phyloP scores from a whole-genome alignment of 805 yeast species.

The Yarrowia porcina region DNA sequence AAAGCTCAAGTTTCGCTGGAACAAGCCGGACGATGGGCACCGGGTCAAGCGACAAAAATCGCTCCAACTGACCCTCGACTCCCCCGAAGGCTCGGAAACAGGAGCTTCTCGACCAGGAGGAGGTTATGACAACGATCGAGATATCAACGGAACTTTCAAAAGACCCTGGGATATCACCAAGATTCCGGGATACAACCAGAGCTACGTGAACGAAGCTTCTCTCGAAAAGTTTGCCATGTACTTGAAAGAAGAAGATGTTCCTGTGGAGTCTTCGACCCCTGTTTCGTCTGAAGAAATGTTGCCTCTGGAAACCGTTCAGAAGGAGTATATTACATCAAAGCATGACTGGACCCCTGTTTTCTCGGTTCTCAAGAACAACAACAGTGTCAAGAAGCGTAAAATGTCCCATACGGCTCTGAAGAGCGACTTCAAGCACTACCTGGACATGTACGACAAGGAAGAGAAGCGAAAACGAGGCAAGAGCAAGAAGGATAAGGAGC shows the following conservation, averaged over 20 bases:
- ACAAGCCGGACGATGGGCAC: neutral
- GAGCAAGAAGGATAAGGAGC: neutral
- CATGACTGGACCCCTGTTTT: slow-evolving; percentile 23
- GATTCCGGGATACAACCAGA: slow-evolving; percentile 15
- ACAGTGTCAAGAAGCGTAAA: neutral
- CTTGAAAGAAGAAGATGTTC: neutral
- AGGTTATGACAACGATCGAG: slow-evolving; percentile 11
- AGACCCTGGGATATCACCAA: slow-evolving; percentile 24
- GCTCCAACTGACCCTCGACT: neutral
- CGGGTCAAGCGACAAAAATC: slow-evolving; percentile 16
- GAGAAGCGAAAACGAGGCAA: slow-evolving; percentile 16
- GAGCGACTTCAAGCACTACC: slow-evolving; percentile 1
- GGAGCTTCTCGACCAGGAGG: slow-evolving; percentile 5
- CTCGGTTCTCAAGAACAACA: neutral
- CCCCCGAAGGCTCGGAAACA: neutral
- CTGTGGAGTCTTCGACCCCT: neutral
- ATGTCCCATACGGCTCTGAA: neutral
- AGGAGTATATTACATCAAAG: slow-evolving; percentile 9
- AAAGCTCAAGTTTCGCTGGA: slow-evolving; percentile 11
- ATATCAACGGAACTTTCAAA: slow-evolving; percentile 8
- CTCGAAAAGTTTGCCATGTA: neutral
- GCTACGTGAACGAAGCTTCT: slow-evolving; percentile 7
- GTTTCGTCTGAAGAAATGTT: slow-evolving; percentile 1
- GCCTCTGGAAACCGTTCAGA: neutral
- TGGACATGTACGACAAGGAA: slow-evolving; percentile 7